phyloP scores from a whole-genome alignment of 2,329 filamentous ascomycete genomes.

The Aspergillus sp. region DNA sequence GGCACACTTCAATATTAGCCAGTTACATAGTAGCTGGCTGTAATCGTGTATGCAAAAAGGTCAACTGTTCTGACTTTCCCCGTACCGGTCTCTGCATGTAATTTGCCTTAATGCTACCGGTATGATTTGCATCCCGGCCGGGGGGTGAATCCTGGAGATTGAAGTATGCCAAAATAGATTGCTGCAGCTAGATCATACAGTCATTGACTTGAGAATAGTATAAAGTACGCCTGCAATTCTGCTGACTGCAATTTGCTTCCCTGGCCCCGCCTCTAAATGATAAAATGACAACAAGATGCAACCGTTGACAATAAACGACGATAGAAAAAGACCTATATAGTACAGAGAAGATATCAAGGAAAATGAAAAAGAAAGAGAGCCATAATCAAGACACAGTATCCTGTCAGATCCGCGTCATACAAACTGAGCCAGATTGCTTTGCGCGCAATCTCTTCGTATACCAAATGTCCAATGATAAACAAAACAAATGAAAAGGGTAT shows the following conservation, averaged over 20 bases:
- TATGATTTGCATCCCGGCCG: too few species aligned
- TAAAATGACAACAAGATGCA: background rate
- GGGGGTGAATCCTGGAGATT: too few species aligned
- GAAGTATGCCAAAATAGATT: too few species aligned
- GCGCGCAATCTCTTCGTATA: background rate
- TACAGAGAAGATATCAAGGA: background rate
- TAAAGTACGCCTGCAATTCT: background rate
- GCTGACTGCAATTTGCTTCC: background rate
- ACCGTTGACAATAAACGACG: background rate
- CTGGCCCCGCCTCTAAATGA: background rate
- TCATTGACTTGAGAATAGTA: background rate
- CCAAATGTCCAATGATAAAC: constrained; percentile 3
- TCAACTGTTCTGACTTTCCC: too few species aligned
- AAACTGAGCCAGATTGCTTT: background rate
- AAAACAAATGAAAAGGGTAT: constrained; percentile 16
- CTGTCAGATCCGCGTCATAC: background rate
- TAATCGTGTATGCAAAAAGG: too few species aligned
- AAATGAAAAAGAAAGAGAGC: constrained; percentile 5
- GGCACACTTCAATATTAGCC: too few species aligned
- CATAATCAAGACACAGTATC: background rate
- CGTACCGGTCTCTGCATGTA: too few species aligned
- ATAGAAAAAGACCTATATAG: background rate
- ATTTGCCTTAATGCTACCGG: too few species aligned
- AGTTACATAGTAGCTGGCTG: too few species aligned
- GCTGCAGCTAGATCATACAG: too few species aligned